phyloP scores from a whole-genome alignment of 768 basidiomycete species.

The Mycena maculata region DNA sequence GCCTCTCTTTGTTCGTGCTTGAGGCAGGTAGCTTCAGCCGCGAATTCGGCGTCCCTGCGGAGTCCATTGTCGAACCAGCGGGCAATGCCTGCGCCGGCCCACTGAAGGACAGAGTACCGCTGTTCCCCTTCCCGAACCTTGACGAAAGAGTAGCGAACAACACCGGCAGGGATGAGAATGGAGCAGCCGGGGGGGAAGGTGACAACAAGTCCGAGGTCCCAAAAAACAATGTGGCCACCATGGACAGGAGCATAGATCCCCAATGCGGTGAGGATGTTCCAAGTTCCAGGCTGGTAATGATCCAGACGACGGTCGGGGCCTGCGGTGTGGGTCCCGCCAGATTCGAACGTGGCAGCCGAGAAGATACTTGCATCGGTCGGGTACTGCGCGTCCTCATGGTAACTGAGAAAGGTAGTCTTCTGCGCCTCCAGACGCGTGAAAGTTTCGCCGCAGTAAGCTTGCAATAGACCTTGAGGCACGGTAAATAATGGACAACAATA shows the following conservation, averaged over 20 bases:
- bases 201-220: background rate
- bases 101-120: slow-evolving; percentile 1
- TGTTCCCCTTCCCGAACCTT: background rate
- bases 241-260: background rate
- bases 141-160: slow-evolving; percentile 3
- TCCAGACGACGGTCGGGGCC: background rate
- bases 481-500: background rate
- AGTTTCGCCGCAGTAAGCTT: background rate
- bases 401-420: background rate
- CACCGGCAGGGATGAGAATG: slow-evolving; percentile 1
- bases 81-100: background rate
- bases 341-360: background rate
- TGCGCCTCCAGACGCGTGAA: background rate
- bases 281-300: background rate
- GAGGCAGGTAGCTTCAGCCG: background rate
- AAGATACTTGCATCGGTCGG: background rate
- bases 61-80: background rate
- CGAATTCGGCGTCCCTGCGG: background rate
- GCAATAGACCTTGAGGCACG: background rate
- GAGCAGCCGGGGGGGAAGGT: background rate
- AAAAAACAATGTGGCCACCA: slow-evolving; percentile 8
- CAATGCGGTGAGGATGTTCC: background rate
- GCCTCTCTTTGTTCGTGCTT: background rate
- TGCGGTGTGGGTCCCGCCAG: background rate
- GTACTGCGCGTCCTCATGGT: background rate